Conservation (phyloP, 257 asterid species). For the Nicotiana benthamiana region DNA sequence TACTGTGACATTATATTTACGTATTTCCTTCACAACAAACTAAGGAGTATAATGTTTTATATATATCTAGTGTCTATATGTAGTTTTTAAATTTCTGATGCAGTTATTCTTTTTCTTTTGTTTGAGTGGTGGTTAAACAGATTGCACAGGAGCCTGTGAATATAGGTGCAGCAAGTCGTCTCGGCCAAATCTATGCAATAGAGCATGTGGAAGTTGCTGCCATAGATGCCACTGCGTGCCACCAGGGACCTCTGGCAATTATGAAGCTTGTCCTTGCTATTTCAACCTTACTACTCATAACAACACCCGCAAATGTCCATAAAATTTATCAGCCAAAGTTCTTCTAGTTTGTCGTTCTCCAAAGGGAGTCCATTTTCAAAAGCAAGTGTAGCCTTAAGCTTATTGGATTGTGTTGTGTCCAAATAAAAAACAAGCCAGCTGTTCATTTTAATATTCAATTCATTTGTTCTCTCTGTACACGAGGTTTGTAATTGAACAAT, state of each 20-base stretch:
- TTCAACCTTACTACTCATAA: slow-evolving; percentile 13
- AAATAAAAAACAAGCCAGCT: not conserved
- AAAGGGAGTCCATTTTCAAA: not conserved
- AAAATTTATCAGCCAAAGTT: not conserved
- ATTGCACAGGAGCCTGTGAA: slow-evolving; percentile 17
- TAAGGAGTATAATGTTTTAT: not conserved
- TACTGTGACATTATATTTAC: not conserved
- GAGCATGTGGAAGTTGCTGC: slow-evolving; percentile 35
- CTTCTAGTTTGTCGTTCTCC: not conserved
- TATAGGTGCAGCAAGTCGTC: slow-evolving; percentile 13
- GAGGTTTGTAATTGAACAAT: not conserved
- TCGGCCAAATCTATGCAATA: slow-evolving; percentile 25
- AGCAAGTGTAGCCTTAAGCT: not conserved
- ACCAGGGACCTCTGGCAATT: slow-evolving; percentile 26
- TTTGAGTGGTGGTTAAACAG: not conserved
- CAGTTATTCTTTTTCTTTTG: too few relatives aligned
- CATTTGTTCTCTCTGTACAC: not conserved
- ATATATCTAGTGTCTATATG: not conserved
- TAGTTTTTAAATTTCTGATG: not conserved
- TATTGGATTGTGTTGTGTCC: not conserved
- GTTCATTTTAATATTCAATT: not conserved
- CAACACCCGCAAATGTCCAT: slow-evolving; percentile 23
- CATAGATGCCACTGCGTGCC: slow-evolving; percentile 23
- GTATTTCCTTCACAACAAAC: not conserved
- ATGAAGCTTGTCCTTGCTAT: slow-evolving; percentile 27